Percentiles rank a stretch among this genome's conserved stretches.
phyloP scores from a whole-genome alignment of 2,329 filamentous ascomycete genomes.

The Macrophomina pseudophaseolina region DNA sequence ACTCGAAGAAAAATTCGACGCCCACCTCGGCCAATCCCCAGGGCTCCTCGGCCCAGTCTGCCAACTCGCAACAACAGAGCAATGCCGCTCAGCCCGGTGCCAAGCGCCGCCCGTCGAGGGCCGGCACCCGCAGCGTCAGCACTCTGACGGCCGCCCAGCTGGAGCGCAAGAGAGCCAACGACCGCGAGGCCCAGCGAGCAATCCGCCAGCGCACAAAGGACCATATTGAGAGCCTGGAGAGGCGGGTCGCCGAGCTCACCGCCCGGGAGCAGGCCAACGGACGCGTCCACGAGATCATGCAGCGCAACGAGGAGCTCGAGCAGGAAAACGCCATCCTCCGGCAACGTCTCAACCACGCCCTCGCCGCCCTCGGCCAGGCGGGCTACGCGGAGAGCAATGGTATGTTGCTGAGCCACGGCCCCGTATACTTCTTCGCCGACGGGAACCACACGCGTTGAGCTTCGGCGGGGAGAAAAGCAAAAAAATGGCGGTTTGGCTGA shows the following conservation, averaged over 20 bases:
- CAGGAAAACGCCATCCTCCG: conserved; percentile 60
- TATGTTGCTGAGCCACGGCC: conserved; percentile 35
- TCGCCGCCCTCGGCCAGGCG: conserved; percentile 45
- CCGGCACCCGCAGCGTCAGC: conserved; percentile 62
- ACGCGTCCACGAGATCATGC: conserved; percentile 57
- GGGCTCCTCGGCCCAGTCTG: neutral
- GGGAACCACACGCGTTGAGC: conserved; percentile 21
- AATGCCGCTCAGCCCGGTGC: conserved; percentile 34
- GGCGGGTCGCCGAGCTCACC: conserved; percentile 58
- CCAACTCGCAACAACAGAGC: conserved; percentile 12
- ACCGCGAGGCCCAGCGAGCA: conserved; percentile 64
- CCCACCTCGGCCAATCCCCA: conserved; percentile 28
- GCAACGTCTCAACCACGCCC: conserved; percentile 53
- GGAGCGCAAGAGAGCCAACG: conserved; percentile 65
- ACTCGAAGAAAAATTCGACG: conserved; percentile 40
- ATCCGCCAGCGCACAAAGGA: conserved; percentile 65
- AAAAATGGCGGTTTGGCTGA: conserved; percentile 23
- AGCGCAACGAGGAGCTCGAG: conserved; percentile 60
- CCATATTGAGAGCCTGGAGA: conserved; percentile 63
- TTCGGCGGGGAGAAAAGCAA: conserved; percentile 16
- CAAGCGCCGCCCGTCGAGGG: conserved; percentile 58
- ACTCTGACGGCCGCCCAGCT: conserved; percentile 63
- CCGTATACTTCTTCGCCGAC: conserved; percentile 6
- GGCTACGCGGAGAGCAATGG: conserved; percentile 40
- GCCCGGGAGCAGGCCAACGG: conserved; percentile 52